Conservation (phyloP, 2,329 filamentous ascomycete species). For the Monosporascus ibericus region DNA sequence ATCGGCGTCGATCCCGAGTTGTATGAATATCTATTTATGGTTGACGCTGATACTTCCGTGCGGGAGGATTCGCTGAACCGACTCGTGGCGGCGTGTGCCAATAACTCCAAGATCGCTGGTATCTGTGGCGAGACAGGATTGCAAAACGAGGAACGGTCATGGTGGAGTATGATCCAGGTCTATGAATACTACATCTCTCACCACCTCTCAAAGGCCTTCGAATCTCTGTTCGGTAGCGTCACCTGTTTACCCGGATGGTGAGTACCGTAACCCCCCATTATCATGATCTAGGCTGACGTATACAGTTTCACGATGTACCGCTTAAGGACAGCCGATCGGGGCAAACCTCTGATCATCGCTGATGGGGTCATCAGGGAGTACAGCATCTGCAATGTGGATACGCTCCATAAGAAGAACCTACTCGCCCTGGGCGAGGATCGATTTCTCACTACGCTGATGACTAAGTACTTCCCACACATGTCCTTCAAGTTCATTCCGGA, state of each 20-base stretch:
- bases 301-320: conserved; percentile 97
- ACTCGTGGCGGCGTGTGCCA: conserved; percentile 84
- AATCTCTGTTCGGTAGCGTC: conserved; percentile 94
- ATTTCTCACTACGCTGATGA: conserved; percentile 93
- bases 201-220: conserved; percentile 93
- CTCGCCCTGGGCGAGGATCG: conserved; percentile 77
- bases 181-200: conserved; percentile 99
- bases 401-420: conserved; percentile 83
- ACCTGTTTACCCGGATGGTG: conserved; percentile 99
- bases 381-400: conserved; percentile 82
- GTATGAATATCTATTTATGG: conserved; percentile 95
- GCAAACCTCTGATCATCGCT: conserved; percentile 88
- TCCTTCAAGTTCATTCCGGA: conserved; percentile 93
- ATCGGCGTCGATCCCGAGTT: conserved; percentile 96
- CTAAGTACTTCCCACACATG: conserved; percentile 93
- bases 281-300: conserved; percentile 24
- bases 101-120: conserved; percentile 92
- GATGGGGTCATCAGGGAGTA: conserved; percentile 86
- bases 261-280: conserved; percentile 31
- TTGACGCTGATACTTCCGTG: conserved; percentile 95
- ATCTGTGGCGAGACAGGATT: conserved; percentile 96
- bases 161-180: conserved; percentile 99
- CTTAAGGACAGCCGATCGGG: conserved; percentile 85
- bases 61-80: conserved; percentile 87
- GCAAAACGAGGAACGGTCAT: conserved; percentile 89